Conservation (phyloP, 2,329 filamentous ascomycete genomes). For the Xylariaceae sp. region DNA sequence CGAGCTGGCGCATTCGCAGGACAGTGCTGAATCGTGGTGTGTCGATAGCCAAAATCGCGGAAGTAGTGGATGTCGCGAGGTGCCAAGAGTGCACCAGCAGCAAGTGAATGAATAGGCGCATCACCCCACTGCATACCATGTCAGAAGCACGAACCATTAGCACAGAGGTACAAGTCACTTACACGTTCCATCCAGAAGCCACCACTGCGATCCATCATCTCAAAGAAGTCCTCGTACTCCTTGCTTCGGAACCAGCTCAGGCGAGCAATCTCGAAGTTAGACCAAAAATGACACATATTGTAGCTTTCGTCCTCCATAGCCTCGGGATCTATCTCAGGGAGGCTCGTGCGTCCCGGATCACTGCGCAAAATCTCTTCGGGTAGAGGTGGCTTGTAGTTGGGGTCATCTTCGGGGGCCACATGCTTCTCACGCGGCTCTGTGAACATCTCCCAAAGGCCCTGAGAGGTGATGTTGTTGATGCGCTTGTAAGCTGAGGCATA, state of each 20-base stretch:
- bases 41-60: constrained; percentile 95
- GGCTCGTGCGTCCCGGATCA: constrained; percentile 64
- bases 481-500: constrained; percentile 98
- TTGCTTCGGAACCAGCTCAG: constrained; percentile 96
- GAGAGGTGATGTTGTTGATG: constrained; percentile 80
- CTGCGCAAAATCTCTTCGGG: constrained; percentile 78
- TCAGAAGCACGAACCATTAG: constrained; percentile 29
- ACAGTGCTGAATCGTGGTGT: constrained; percentile 98
- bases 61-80: constrained; percentile 94
- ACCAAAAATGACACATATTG: constrained; percentile 99
- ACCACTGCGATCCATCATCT: constrained; percentile 97
- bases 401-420: constrained; percentile 55
- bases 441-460: constrained; percentile 99
- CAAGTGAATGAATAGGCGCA: constrained; percentile 95
- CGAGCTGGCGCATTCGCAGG: constrained; percentile 89
- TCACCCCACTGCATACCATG: constrained; percentile 78
- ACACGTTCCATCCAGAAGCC: constrained; percentile 99
- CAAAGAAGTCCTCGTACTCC: constrained; percentile 95
- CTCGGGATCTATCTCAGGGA: constrained; percentile 83
- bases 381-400: constrained; percentile 61
- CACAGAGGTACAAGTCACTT: constrained; percentile 25
- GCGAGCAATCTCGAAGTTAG: constrained; percentile 96
- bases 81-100: constrained; percentile 79
- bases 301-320: constrained; percentile 97
- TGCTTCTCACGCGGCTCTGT: constrained; percentile 68